Conservation (phyloP, 176 grass and related monocot genomes). For the bread wheat (Triticum aestivum) region IWGSC_CS_RefSeq_v2.1 NC_057810.1:29054251-29054750, state of each 20-base stretch:
- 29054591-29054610: constrained; percentile 59
- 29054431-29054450: constrained; percentile 21
- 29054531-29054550: neutral
- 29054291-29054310: no score
- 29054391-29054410: constrained; percentile 38
- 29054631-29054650: constrained; percentile 43
- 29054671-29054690: constrained; percentile 51
- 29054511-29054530: neutral
- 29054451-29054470: constrained; percentile 34
- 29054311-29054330: no score
- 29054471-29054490: constrained; percentile 15
- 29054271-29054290: no score
- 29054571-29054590: constrained; percentile 50
- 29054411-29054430: constrained; percentile 15
- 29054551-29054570: neutral
- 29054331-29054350: no score
- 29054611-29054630: constrained; percentile 48
- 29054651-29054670: constrained; percentile 40
- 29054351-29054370: no score
- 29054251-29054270: no score
- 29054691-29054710: constrained; percentile 79
- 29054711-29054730: constrained; percentile 17
- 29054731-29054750: neutral
- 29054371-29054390: neutral
- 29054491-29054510: neutral